Base-by-base conservation (phyloP, 352 stramenopile species). In the Elongisporangium anandrum region DNA sequence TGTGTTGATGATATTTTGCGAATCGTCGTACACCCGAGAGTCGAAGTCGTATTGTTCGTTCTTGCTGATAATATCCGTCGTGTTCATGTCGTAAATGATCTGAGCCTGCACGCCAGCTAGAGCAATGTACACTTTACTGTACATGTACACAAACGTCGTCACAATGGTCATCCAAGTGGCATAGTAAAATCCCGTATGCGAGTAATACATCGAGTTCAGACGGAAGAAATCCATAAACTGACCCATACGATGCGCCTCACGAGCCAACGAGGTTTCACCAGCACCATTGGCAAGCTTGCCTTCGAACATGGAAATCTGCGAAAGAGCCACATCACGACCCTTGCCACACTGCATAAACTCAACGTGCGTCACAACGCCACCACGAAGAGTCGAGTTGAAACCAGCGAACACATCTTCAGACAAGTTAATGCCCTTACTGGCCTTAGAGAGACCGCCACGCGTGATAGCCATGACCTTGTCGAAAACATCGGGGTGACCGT, bases 281-380 rank as follows among this genome's bases (percentile, higher is more conserved):
- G 82, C 83, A 60, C 85, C 85, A 65, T 94, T 94, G 0, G 82
- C 85, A 38, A 94, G 65, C 67, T 94, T 94, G 55, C 82, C 83
- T 64, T 94, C 85, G 54, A 94, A 94, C 82, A 94, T 91, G 22
- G 85, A 92, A 23, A 94, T 94, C 58, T 94, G 85, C 10, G 82
- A 91, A 1, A 94, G 68, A 61, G 85, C 85, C 49, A 94, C 85
- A 75, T 94, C 85, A 68, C 81, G 80, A 54, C 85, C 85, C 59
- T 94, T 94, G 54, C 85, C 85, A 72, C 85, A 94, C 68, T 94
- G 85, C 79, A 93, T 91, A 61, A 92, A 92, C 61, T 94, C 85
- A 21, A 91, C 81, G 62, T 94, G 85, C 0, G 81, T 93, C 1
- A 93, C 67, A 12, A 92, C 75, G 15, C 85, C 85, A 22, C 85